Conservation (phyloP, 208 protist species). For the Wallacemonas collosoma region DNA sequence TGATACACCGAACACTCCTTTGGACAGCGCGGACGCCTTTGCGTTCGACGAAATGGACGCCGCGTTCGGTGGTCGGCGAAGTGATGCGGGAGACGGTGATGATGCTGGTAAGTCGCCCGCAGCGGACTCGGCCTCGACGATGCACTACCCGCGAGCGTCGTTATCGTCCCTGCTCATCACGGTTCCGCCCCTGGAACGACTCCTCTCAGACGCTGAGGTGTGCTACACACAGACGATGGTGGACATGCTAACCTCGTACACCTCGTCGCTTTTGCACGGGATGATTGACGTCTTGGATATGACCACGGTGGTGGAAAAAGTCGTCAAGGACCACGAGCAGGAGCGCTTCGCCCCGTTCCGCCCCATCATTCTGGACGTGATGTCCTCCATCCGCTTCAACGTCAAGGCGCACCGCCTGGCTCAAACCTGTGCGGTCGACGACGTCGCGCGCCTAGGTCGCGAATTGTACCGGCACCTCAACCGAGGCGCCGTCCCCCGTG, state of each 20-base stretch:
- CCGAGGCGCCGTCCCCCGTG: slow-evolving; percentile 47
- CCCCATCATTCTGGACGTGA: slow-evolving; percentile 61
- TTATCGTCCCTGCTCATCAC: slow-evolving; percentile 21
- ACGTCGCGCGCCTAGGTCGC: slow-evolving; percentile 43
- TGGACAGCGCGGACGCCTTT: slow-evolving; percentile 22
- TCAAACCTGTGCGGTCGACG: slow-evolving; percentile 43
- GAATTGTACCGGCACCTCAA: slow-evolving; percentile 47
- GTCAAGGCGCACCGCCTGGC: slow-evolving; percentile 54
- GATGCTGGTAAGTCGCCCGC: neutral
- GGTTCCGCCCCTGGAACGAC: slow-evolving; percentile 4
- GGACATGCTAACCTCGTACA: slow-evolving; percentile 57
- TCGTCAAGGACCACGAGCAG: slow-evolving; percentile 55
- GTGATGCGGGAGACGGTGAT: neutral
- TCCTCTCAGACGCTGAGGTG: slow-evolving; percentile 15
- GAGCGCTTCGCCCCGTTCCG: slow-evolving; percentile 62
- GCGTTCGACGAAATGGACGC: slow-evolving; percentile 28
- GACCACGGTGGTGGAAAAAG: slow-evolving; percentile 44
- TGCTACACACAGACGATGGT: slow-evolving; percentile 39
- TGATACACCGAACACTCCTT: neutral
- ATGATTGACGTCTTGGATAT: slow-evolving; percentile 64
- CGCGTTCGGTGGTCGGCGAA: neutral
- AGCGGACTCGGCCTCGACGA: neutral
- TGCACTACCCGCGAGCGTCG: slow-evolving; percentile 13
- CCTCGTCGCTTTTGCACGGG: slow-evolving; percentile 38
- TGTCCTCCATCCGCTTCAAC: slow-evolving; percentile 61